phyloP scores from a whole-genome alignment of 2,329 filamentous ascomycete species.

The Volutella citrinella region DNA sequence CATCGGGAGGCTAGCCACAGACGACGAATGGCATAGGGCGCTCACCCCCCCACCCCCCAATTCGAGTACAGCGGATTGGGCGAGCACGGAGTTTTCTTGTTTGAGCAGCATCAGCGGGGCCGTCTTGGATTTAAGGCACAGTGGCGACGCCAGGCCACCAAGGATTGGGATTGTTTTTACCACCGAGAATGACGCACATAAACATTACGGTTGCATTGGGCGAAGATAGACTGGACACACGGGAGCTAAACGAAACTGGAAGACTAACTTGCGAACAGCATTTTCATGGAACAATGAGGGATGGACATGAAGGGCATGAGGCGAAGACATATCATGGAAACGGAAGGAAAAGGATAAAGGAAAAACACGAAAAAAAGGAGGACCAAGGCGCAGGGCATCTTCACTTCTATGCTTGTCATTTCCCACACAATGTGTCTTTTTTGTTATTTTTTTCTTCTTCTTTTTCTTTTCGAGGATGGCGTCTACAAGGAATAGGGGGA shows the following conservation, averaged over 20 bases:
- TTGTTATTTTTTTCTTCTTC: neutral
- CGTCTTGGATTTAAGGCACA: no score
- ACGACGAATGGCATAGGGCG: conserved; percentile 29
- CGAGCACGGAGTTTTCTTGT: conserved; percentile 15
- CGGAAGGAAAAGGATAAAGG: conserved; percentile 12
- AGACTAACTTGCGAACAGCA: no score
- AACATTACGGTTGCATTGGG: no score
- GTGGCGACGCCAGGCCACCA: no score
- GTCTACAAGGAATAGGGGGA: conserved; percentile 11
- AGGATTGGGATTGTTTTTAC: no score
- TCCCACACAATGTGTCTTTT: conserved; percentile 12
- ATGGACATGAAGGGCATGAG: conserved; percentile 15
- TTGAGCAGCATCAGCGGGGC: conserved; percentile 10
- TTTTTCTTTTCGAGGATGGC: conserved; percentile 17
- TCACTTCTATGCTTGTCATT: conserved; percentile 20
- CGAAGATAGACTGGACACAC: no score
- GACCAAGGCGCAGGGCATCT: conserved; percentile 9
- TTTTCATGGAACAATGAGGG: conserved; percentile 13
- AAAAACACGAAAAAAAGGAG: no score
- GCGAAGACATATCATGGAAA: conserved; percentile 16
- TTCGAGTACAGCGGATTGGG: conserved; percentile 9
- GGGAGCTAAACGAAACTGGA: no score
- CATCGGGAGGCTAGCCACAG: conserved; percentile 45
- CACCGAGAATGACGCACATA: no score
- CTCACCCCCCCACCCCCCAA: no score